These are phyloP conservation scores for Coccomyxa subellipsoidea DNA, from an alignment of 163 green algal species.

Conservation along the genomic window DNA sequence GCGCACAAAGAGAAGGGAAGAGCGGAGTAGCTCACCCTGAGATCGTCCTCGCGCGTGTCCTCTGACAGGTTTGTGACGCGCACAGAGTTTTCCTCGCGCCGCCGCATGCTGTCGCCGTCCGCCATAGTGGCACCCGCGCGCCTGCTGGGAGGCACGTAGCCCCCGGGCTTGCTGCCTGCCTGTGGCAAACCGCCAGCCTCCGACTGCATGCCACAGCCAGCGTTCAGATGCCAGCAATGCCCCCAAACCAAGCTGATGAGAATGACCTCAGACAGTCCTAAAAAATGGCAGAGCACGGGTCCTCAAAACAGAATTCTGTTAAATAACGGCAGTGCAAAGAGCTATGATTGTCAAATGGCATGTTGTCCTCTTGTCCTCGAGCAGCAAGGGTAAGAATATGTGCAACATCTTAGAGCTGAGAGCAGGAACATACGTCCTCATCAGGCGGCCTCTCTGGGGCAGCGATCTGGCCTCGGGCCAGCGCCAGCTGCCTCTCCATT, in stretches of 20 bases:
- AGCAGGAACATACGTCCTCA: constrained; percentile 42
- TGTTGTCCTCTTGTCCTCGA: no score
- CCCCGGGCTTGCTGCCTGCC: constrained; percentile 63
- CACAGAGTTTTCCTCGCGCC: constrained; percentile 93
- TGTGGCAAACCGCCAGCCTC: constrained; percentile 33
- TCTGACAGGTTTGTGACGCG: constrained; percentile 97
- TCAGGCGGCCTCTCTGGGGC: constrained; percentile 70
- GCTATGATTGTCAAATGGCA: no score
- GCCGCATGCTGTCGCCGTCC: constrained; percentile 53
- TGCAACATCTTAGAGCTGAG: no score
- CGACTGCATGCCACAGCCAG: background rate
- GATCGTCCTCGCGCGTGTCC: constrained; percentile 88
- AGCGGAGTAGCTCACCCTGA: constrained; percentile 67
- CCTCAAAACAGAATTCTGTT: background rate
- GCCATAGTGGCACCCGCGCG: constrained; percentile 17
- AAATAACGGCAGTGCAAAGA: no score
- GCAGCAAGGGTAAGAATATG: no score
- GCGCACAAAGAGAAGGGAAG: no score
- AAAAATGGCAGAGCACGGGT: background rate
- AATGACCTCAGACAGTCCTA: background rate
- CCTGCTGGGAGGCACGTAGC: constrained; percentile 85
- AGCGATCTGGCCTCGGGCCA: constrained; percentile 70
- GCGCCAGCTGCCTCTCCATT: constrained; percentile 86
- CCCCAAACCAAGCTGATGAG: background rate
- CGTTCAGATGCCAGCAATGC: background rate